Evolutionary conservation across 306 rosid species (phyloP).

Genomic region (Gillenia trifoliata): DNA sequence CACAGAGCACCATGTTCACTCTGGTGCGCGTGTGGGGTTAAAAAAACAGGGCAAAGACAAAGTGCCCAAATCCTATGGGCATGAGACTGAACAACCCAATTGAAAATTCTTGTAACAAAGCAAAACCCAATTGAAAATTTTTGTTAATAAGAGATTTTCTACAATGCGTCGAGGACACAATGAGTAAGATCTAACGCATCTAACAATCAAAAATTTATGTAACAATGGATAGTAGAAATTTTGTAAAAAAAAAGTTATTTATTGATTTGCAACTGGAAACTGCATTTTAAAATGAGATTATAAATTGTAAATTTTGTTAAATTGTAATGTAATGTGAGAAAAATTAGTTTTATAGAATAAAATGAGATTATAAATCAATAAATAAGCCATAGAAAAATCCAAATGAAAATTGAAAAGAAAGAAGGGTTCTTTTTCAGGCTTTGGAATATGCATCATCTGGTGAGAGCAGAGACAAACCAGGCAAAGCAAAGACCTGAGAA

Average conservation of each 20-base stretch:
- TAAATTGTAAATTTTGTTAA: too few species aligned
- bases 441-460: constrained; percentile 27
- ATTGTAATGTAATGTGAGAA: too few species aligned
- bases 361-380: too few species aligned
- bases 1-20: constrained; percentile 26
- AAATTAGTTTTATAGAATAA: too few species aligned
- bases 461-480: constrained; percentile 18
- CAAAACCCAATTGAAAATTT: neutral
- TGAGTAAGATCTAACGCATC: neutral
- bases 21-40: constrained; percentile 28
- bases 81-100: constrained; percentile 5
- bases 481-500: constrained; percentile 20
- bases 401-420: neutral
- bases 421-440: constrained; percentile 7
- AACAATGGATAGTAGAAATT: neutral
- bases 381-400: neutral
- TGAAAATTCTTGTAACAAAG: neutral
- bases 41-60: neutral
- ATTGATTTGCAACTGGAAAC: neutral
- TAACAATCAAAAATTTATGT: neutral
- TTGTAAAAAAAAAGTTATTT: too few species aligned
- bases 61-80: neutral
- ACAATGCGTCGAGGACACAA: too few species aligned
- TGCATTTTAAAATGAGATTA: too few species aligned
- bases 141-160: too few species aligned